Percentiles rank a stretch among this genome's conserved stretches.
Conservation (phyloP, 768 basidiomycete genomes). For the Chalciporus pseudorubinellus region DNA sequence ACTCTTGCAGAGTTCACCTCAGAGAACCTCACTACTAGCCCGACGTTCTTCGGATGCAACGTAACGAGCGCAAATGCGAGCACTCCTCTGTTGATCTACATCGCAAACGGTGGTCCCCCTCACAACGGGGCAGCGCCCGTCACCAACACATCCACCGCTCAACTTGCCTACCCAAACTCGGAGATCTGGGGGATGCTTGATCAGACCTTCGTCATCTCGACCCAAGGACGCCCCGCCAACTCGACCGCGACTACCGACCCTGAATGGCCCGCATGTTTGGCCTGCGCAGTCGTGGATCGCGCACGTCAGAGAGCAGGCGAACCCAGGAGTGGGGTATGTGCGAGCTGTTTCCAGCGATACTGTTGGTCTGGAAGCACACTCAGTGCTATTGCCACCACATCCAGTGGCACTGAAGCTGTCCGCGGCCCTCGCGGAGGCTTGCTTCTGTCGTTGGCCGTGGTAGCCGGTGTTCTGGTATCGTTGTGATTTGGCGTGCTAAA, state of each 20-base stretch:
- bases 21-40: slow-evolving; percentile 35
- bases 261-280: slow-evolving; percentile 49
- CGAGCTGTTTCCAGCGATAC: slow-evolving; percentile 31
- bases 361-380: slow-evolving; percentile 27
- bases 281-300: slow-evolving; percentile 52
- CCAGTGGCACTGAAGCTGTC: neutral
- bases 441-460: slow-evolving; percentile 8
- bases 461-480: slow-evolving; percentile 7
- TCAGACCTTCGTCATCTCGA: slow-evolving; percentile 43
- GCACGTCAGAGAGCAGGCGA: slow-evolving; percentile 31
- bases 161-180: slow-evolving; percentile 36
- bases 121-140: slow-evolving; percentile 35
- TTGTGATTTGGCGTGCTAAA: slow-evolving; percentile 16
- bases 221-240: slow-evolving; percentile 39
- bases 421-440: slow-evolving; percentile 2
- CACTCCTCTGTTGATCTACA: slow-evolving; percentile 53
- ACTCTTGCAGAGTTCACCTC: slow-evolving; percentile 30
- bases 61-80: slow-evolving; percentile 21
- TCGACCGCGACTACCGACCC: slow-evolving; percentile 31
- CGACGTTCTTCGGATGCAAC: slow-evolving; percentile 49
- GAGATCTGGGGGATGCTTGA: slow-evolving; percentile 44
- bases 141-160: slow-evolving; percentile 43
- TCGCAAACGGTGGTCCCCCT: slow-evolving; percentile 53
- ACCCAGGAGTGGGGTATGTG: slow-evolving; percentile 30
- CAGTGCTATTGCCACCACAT: neutral